Evolutionary conservation across 164 flowering plant species (phyloP).

Genomic region (Taxillus chinensis): DNA sequence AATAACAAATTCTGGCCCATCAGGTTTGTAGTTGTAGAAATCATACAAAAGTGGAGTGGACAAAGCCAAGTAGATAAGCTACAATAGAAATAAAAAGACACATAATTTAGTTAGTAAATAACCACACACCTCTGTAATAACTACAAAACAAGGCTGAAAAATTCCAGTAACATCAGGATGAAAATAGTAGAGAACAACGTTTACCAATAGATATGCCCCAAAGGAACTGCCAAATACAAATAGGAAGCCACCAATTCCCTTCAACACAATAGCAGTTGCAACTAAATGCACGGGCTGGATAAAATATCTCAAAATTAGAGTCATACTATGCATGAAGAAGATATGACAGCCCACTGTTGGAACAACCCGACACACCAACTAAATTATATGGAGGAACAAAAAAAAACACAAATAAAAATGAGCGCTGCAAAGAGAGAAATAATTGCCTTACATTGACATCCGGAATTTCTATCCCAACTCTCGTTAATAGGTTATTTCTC

Average conservation of each 20-base stretch:
- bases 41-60: background rate
- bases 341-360: background rate
- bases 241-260: constrained; percentile 59
- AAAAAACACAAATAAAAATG: background rate
- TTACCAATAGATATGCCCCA: constrained; percentile 77
- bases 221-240: constrained; percentile 63
- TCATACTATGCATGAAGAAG: constrained; percentile 1
- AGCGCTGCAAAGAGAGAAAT: background rate
- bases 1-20: background rate
- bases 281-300: constrained; percentile 49
- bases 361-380: background rate
- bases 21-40: background rate
- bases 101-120: too few relatives aligned
- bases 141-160: too few relatives aligned
- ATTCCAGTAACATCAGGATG: too few relatives aligned
- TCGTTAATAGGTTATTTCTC: background rate
- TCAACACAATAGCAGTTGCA: constrained; percentile 33
- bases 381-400: background rate
- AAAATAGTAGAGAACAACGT: background rate
- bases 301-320: constrained; percentile 5
- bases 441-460: constrained; percentile 45
- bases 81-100: background rate
- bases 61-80: background rate
- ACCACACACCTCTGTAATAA: too few relatives aligned
- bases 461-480: constrained; percentile 42